Base-by-base conservation (phyloP, 2,329 filamentous ascomycete genomes). In the Ophiognomonia clavigignenti-juglandacearum region DNA sequence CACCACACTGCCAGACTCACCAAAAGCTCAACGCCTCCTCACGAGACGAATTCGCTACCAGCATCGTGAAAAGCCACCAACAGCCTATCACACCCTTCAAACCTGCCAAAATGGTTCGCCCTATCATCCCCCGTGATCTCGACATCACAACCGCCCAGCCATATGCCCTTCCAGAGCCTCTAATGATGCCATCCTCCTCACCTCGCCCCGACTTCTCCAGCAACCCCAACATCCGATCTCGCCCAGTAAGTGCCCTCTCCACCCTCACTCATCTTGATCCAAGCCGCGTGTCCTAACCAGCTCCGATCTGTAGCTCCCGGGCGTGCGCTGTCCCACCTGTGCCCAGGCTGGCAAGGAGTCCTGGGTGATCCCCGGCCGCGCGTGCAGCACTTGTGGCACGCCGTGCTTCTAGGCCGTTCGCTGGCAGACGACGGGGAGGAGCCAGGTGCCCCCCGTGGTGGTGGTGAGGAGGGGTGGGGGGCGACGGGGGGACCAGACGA, bases 291-390 rank as follows among this genome's bases (percentile, higher is more conserved):
- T 16, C 16, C 22, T 37, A 48, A 35, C 29, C 40, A 23, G 9
- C 34, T 24, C 26, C 45, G 38, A 19, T 38, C 24, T 41, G 48
- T 50, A 67, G 60, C 68, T 76, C 50, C 69, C 75, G 4, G 75
- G 75, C 9, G 73, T 76, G 22, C 65, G 68, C 55, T 79, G 75
- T 58, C 73, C 74, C 39, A 77, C 68, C 4, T 79, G 75, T 54
- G 66, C 68, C 42, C 58, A 63, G 35, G 63, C 66, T 38, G 75
- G 75, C 50, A 65, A 71, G 51, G 75, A 78, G 56, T 72, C 74
- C 36, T 79, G 75, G 75, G 75, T 79, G 20, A 74, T 77, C 51
- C 74, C 73, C 26, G 75, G 75, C 43, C 69, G 72, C 47, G 63
- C 64, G 42, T 79, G 75, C 56, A 69, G 69, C 26, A 70, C 72